A percentile compares a stretch with the other conserved stretches of the same genome.
Conservation (phyloP, 345 rosid species). For the Arabis hirsuta region DNA sequence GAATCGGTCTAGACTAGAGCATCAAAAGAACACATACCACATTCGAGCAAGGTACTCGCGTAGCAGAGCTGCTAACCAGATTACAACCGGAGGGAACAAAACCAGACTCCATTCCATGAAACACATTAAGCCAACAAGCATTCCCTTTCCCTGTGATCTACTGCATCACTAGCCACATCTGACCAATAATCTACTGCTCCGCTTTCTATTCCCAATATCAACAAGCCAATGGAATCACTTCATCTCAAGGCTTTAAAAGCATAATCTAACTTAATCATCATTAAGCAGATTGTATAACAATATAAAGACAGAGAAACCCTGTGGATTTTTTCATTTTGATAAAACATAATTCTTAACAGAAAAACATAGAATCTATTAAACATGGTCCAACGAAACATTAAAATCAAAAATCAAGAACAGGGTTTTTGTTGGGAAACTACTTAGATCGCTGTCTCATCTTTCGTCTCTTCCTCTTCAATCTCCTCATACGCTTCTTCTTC, state of each 20-base stretch:
- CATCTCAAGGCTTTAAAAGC: background rate
- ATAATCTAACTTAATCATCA: background rate
- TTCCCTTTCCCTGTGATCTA: too few relatives aligned
- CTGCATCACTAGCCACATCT: background rate
- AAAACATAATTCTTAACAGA: background rate
- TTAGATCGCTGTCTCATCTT: slow-evolving; percentile 99
- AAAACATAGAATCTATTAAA: slow-evolving; percentile 21
- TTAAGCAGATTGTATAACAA: background rate
- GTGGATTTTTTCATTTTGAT: background rate
- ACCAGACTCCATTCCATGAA: too few relatives aligned
- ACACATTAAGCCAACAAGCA: too few relatives aligned
- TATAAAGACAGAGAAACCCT: background rate
- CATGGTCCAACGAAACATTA: slow-evolving; percentile 28
- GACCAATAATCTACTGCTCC: background rate
- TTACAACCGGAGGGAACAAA: too few relatives aligned
- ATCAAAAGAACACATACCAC: too few relatives aligned
- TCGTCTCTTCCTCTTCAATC: slow-evolving; percentile 97
- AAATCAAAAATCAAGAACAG: slow-evolving; percentile 18
- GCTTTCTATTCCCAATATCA: background rate
- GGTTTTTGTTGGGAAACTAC: slow-evolving; percentile 46
- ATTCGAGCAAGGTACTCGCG: too few relatives aligned
- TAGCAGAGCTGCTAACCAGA: too few relatives aligned
- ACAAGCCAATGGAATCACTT: background rate
- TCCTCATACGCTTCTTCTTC: slow-evolving; percentile 99
- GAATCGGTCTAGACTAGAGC: too few relatives aligned